Conservation (phyloP, 805 yeast species). For the Barnettozyma botsteinii region DNA sequence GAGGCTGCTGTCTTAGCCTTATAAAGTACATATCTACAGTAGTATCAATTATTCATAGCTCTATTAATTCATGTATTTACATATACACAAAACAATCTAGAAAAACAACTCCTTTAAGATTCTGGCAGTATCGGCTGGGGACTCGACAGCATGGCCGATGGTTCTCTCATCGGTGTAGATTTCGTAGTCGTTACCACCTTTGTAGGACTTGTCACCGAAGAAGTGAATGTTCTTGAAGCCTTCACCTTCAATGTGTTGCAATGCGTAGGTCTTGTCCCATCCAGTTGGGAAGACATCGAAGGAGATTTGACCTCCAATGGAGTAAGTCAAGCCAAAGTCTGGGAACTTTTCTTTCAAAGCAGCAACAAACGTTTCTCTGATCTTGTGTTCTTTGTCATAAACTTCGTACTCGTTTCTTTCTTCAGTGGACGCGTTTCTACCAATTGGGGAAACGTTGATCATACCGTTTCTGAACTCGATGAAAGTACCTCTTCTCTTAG, state of each 20-base stretch:
- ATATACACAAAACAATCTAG: constrained; percentile 6
- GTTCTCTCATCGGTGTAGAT: constrained; percentile 90
- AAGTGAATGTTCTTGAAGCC: constrained; percentile 87
- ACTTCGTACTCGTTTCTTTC: constrained; percentile 92
- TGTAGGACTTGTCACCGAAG: constrained; percentile 96
- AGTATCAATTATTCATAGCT: too few species aligned
- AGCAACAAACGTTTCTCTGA: constrained; percentile 79
- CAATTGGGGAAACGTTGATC: constrained; percentile 97
- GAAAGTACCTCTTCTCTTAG: constrained; percentile 98
- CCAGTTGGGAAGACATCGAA: constrained; percentile 99
- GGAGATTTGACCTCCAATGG: constrained; percentile 99
- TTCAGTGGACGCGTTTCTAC: constrained; percentile 92
- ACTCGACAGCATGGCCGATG: constrained; percentile 87
- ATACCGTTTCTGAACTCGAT: constrained; percentile 99
- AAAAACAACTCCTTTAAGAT: constrained; percentile 78
- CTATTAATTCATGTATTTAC: too few species aligned
- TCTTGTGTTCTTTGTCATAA: constrained; percentile 71
- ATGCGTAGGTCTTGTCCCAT: constrained; percentile 99
- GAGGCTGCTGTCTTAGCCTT: constrained; percentile 67
- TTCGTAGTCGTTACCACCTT: constrained; percentile 99
- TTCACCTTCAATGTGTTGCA: constrained; percentile 85
- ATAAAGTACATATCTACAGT: too few species aligned
- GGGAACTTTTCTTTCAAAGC: constrained; percentile 82
- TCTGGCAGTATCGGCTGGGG: constrained; percentile 83
- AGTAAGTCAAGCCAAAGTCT: constrained; percentile 83